Conservation (phyloP, 192 early-diverging fungal species). For the Coemansia sp. region DNA sequence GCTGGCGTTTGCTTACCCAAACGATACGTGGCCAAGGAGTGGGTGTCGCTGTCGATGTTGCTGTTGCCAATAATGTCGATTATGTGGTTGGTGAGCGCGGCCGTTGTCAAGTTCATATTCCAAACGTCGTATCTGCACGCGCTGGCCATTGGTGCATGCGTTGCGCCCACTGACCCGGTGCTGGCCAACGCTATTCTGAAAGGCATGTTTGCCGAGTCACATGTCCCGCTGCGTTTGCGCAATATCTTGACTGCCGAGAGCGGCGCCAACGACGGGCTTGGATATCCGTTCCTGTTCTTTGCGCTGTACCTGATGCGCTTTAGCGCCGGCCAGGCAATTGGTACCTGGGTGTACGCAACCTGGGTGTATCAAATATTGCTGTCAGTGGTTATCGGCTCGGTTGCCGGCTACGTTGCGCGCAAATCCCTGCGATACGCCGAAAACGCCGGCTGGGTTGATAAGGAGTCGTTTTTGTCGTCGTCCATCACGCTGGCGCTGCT, state of each 20-base stretch:
- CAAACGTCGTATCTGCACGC: conserved; percentile 57
- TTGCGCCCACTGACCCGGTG: conserved; percentile 92
- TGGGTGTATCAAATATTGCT: conserved; percentile 77
- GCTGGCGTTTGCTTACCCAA: conserved; percentile 79
- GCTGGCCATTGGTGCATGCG: conserved; percentile 74
- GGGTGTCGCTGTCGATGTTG: conserved; percentile 61
- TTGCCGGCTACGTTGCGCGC: conserved; percentile 67
- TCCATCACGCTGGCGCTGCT: conserved; percentile 71
- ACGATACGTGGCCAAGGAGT: conserved; percentile 68
- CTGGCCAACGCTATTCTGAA: conserved; percentile 92
- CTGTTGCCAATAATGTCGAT: conserved; percentile 74
- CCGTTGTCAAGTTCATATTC: conserved; percentile 62
- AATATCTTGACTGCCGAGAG: conserved; percentile 76
- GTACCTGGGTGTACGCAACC: conserved; percentile 72
- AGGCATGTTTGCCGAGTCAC: conserved; percentile 87
- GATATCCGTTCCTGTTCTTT: conserved; percentile 78
- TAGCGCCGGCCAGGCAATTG: conserved; percentile 60
- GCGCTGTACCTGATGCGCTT: conserved; percentile 64
- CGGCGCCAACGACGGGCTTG: conserved; percentile 86
- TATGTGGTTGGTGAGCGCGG: conserved; percentile 73
- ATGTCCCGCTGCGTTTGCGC: conserved; percentile 72
- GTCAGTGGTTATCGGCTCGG: conserved; percentile 64
- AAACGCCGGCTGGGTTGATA: conserved; percentile 73
- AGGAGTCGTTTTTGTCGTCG: conserved; percentile 78
- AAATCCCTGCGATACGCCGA: conserved; percentile 66